Conservation (phyloP, 1,284 basidiomycete genomes). For the Marasmius sp. region DNA sequence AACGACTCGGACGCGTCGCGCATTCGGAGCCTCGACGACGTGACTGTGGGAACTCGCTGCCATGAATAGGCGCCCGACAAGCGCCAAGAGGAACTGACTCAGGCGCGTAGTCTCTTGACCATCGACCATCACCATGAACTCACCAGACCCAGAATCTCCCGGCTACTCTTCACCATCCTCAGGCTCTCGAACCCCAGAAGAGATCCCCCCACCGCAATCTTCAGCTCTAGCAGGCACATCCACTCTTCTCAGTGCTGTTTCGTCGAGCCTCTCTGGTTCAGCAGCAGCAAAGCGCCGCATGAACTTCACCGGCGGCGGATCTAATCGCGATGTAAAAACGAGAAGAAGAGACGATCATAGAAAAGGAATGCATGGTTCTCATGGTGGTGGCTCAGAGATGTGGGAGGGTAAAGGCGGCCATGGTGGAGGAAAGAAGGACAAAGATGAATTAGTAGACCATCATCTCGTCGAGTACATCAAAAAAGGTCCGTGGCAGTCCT, state of each 20-base stretch:
- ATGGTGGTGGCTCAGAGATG: not conserved
- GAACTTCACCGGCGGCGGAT: conserved; percentile 27
- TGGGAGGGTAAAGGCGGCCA: conserved; percentile 12
- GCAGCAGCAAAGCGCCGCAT: conserved; percentile 18
- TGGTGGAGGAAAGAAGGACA: conserved; percentile 32
- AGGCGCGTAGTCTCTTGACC: not conserved
- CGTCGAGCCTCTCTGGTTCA: conserved; percentile 30
- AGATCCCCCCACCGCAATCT: conserved; percentile 12
- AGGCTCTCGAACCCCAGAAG: conserved; percentile 39
- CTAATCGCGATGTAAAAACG: conserved; percentile 39
- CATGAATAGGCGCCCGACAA: no score
- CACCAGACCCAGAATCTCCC: conserved; percentile 28
- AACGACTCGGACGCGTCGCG: no score
- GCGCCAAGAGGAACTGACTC: no score
- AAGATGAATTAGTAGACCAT: conserved; percentile 38
- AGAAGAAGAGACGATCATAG: conserved; percentile 36
- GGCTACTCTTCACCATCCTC: conserved; percentile 35
- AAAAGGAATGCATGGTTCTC: conserved; percentile 15
- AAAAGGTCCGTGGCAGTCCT: conserved; percentile 31
- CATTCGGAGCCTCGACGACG: no score
- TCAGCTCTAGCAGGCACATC: conserved; percentile 32
- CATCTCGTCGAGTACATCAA: conserved; percentile 38
- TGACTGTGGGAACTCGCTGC: no score
- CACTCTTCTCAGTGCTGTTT: conserved; percentile 28
- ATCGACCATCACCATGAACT: not conserved